Conservation (phyloP, 2,329 filamentous ascomycete species). For the Hypocreales sp. region DNA sequence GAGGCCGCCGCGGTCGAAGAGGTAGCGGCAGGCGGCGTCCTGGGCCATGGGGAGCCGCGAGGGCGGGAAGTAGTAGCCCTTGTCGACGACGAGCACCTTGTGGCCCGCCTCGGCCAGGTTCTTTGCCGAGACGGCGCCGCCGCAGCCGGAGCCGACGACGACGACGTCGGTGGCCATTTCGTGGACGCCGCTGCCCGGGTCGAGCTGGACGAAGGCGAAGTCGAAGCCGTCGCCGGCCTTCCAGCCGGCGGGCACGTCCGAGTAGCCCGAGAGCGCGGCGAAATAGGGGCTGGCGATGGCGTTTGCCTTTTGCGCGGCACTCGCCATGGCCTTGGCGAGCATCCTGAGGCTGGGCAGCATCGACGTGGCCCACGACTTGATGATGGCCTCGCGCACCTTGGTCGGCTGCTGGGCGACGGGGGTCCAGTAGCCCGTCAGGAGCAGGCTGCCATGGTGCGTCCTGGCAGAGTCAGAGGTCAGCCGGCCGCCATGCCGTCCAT, state of each 20-base stretch:
- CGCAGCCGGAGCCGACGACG: conserved; percentile 76
- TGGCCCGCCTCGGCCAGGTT: conserved; percentile 64
- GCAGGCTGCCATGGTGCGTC: conserved; percentile 43
- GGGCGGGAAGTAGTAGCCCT: conserved; percentile 61
- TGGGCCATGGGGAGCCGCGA: conserved; percentile 62
- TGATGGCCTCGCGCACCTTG: conserved; percentile 41
- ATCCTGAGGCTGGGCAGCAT: conserved; percentile 37
- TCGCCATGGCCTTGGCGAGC: conserved; percentile 38
- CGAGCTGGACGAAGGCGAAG: conserved; percentile 47
- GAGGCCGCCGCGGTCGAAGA: conserved; percentile 56
- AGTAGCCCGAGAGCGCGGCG: conserved; percentile 39
- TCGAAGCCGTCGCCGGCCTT: conserved; percentile 33
- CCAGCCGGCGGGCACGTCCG: conserved; percentile 35
- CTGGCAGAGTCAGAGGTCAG: conserved; percentile 19
- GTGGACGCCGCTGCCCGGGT: conserved; percentile 25
- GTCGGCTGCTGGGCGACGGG: conserved; percentile 47
- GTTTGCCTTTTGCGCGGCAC: conserved; percentile 38
- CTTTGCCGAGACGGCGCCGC: conserved; percentile 69
- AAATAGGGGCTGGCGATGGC: conserved; percentile 40
- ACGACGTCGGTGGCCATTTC: conserved; percentile 66
- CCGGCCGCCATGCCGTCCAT: not conserved
- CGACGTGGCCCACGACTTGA: conserved; percentile 46
- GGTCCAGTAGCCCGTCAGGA: conserved; percentile 52
- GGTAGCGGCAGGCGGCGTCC: conserved; percentile 38
- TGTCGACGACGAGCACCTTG: conserved; percentile 67